Evolutionary conservation across 352 stramenopile species (phyloP).

Genomic region (Pythium phragmitis): DNA sequence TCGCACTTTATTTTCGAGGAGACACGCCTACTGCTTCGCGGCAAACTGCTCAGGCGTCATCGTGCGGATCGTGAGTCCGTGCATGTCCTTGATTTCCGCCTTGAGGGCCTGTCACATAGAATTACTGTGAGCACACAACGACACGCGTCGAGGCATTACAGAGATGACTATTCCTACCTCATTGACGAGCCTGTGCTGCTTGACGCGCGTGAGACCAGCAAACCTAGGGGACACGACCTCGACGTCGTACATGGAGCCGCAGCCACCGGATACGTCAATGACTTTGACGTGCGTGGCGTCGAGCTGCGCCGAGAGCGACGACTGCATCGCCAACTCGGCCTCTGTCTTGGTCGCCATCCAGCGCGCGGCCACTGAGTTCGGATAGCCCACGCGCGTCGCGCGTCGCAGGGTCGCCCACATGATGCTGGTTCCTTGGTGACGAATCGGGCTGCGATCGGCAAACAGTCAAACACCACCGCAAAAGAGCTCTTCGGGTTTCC

Average conservation of each 20-base stretch:
- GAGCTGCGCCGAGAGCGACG: constrained; percentile 50
- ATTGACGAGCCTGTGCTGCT: constrained; percentile 88
- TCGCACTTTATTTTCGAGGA: not conserved
- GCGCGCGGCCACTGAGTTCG: not conserved
- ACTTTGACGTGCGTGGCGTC: constrained; percentile 82
- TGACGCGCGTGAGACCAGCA: constrained; percentile 75
- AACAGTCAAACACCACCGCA: too few relatives aligned
- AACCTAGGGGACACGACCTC: constrained; percentile 83
- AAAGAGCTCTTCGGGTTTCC: constrained; percentile 1
- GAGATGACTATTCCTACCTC: constrained; percentile 38
- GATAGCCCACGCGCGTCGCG: not conserved
- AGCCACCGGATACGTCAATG: constrained; percentile 85
- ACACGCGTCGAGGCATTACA: not conserved
- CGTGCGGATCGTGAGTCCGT: constrained; percentile 81
- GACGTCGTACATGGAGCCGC: constrained; percentile 88
- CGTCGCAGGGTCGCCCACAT: constrained; percentile 6
- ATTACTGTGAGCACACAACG: not conserved
- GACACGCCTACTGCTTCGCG: constrained; percentile 42
- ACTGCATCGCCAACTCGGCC: constrained; percentile 73
- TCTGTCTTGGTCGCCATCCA: constrained; percentile 34
- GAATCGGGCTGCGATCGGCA: not conserved
- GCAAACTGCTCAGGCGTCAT: constrained; percentile 78
- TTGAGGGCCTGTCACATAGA: constrained; percentile 55
- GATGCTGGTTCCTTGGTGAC: not conserved
- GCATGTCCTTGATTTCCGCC: constrained; percentile 85